phyloP scores from a whole-genome alignment of 2,329 filamentous ascomycete genomes.

The Xylariaceae sp. region DNA sequence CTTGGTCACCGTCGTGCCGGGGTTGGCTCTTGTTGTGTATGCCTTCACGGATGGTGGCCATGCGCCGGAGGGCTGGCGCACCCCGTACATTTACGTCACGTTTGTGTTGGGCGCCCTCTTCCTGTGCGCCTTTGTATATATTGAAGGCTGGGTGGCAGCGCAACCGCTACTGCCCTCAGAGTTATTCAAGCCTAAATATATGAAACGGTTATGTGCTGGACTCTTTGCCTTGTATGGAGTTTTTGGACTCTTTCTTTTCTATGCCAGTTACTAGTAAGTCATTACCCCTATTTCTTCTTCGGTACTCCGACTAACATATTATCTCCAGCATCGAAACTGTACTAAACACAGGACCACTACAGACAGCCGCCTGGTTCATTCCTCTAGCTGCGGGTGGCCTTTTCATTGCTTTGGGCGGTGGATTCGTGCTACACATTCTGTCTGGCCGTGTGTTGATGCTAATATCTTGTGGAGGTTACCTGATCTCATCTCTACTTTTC shows the following conservation, averaged over 20 bases:
- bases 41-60: conserved; percentile 69
- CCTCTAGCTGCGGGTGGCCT: conserved; percentile 65
- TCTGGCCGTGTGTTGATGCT: conserved; percentile 58
- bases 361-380: conserved; percentile 62
- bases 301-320: conserved; percentile 1
- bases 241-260: conserved; percentile 64
- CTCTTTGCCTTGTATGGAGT: conserved; percentile 64
- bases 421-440: conserved; percentile 62
- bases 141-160: conserved; percentile 65
- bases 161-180: conserved; percentile 65
- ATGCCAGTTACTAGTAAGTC: conserved; percentile 48
- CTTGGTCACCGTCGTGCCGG: conserved; percentile 54
- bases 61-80: conserved; percentile 64
- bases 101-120: conserved; percentile 58
- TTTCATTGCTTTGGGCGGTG: conserved; percentile 56
- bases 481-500: conserved; percentile 56
- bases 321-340: conserved; percentile 51
- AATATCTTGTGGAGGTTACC: conserved; percentile 55
- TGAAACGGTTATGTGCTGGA: conserved; percentile 56
- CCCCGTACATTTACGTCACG: conserved; percentile 63
- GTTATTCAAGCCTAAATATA: conserved; percentile 63
- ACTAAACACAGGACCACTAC: conserved; percentile 53
- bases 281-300: background rate
- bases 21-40: conserved; percentile 65
- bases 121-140: conserved; percentile 57